Evolutionary conservation across 257 asterid genomes (phyloP).

Genomic region (Striga asiatica): DNA sequence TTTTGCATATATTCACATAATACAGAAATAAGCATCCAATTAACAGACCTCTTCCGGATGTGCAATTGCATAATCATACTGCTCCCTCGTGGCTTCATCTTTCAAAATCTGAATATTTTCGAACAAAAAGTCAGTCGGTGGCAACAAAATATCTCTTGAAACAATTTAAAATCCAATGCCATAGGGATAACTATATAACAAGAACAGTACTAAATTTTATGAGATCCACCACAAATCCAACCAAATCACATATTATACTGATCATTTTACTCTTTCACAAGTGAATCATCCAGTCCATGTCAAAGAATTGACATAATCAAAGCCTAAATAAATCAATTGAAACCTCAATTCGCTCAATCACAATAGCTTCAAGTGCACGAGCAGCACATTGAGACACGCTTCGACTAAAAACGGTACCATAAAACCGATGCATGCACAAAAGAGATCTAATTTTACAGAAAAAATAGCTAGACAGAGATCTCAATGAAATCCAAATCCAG

Average conservation of each 20-base stretch:
- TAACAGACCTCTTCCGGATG: constrained; percentile 90
- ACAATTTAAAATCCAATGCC: not conserved
- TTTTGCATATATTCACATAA: constrained; percentile 6
- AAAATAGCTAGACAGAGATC: too few relatives aligned
- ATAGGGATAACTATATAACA: not conserved
- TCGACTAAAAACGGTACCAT: too few relatives aligned
- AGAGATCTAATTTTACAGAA: too few relatives aligned
- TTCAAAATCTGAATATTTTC: constrained; percentile 56
- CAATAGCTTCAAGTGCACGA: not conserved
- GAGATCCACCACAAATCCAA: not conserved
- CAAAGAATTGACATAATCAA: too few relatives aligned
- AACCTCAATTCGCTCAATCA: constrained; percentile 1
- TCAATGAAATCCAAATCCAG: not conserved
- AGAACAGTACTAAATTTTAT: too few relatives aligned
- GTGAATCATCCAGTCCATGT: not conserved
- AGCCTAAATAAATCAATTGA: too few relatives aligned
- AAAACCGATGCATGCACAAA: not conserved
- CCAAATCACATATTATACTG: too few relatives aligned
- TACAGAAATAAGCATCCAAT: not conserved
- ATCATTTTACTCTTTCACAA: not conserved
- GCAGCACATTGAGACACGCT: not conserved
- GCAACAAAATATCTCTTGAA: not conserved
- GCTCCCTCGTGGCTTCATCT: constrained; percentile 92
- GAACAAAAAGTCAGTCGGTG: constrained; percentile 11
- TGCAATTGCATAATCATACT: constrained; percentile 92